Evolutionary conservation across 2,329 filamentous ascomycete species (phyloP).

Genomic region (Thielaviopsis euricoi): DNA sequence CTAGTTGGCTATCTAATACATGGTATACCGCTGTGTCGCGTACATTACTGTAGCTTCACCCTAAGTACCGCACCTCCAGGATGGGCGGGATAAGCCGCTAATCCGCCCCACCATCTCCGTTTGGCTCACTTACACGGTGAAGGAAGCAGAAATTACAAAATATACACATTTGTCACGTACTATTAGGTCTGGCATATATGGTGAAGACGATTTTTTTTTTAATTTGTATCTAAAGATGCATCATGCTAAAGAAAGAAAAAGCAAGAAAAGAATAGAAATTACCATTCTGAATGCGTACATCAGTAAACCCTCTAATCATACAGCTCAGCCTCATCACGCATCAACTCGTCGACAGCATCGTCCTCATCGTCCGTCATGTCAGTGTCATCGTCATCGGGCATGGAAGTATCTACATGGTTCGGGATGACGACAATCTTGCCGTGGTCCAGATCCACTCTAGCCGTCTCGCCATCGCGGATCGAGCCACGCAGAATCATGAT

Average conservation of each 20-base stretch:
- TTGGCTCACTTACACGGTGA: too few relatives aligned
- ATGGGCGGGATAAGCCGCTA: too few relatives aligned
- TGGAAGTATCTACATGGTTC: constrained; percentile 56
- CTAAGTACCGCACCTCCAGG: too few relatives aligned
- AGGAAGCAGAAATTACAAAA: too few relatives aligned
- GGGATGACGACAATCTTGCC: constrained; percentile 67
- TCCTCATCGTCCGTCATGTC: constrained; percentile 60
- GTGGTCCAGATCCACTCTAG: constrained; percentile 61
- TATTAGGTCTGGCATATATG: too few relatives aligned
- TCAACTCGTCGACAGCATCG: constrained; percentile 55
- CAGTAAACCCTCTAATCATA: constrained; percentile 22
- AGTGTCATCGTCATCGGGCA: constrained; percentile 42
- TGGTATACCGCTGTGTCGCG: too few relatives aligned
- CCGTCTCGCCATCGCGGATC: constrained; percentile 72
- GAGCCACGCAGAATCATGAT: constrained; percentile 77
- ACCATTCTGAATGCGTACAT: neutral
- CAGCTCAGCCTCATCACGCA: constrained; percentile 38
- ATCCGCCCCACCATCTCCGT: too few relatives aligned
- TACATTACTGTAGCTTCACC: too few relatives aligned
- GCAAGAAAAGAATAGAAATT: neutral
- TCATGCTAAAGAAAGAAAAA: neutral
- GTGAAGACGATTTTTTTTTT: too few relatives aligned
- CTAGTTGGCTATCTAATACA: too few relatives aligned
- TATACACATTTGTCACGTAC: too few relatives aligned
- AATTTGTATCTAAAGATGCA: neutral